These are phyloP conservation scores for Leccinum imitatum DNA, from an alignment of 768 basidiomycete genomes.

Conservation along the genomic window DNA sequence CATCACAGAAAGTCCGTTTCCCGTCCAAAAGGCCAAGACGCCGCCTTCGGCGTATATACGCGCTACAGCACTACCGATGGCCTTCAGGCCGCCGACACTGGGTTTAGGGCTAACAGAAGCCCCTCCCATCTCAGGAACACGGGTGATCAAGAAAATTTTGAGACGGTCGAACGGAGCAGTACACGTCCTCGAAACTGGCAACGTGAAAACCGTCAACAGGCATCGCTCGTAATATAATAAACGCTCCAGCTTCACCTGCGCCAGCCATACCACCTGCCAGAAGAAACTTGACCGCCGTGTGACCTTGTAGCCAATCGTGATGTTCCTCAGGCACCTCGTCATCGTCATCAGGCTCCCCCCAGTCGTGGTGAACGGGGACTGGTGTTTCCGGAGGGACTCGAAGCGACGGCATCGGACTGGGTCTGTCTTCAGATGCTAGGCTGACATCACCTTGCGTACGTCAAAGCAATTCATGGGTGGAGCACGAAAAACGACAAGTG, in stretches of 20 bases:
- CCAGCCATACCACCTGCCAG: slow-evolving; percentile 94
- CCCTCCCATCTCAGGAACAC: slow-evolving; percentile 71
- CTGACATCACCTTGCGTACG: slow-evolving; percentile 66
- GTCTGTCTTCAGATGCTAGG: slow-evolving; percentile 73
- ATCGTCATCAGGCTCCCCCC: slow-evolving; percentile 49
- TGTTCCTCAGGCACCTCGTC: slow-evolving; percentile 58
- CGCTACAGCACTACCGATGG: slow-evolving; percentile 68
- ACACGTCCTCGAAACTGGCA: slow-evolving; percentile 86
- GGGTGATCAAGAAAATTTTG: slow-evolving; percentile 94
- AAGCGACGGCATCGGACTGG: slow-evolving; percentile 35
- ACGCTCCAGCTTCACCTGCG: slow-evolving; percentile 68
- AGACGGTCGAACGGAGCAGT: slow-evolving; percentile 98
- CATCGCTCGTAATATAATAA: neutral
- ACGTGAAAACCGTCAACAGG: slow-evolving; percentile 5
- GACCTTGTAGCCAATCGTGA: slow-evolving; percentile 60
- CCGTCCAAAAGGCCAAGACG: slow-evolving; percentile 94
- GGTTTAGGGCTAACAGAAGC: slow-evolving; percentile 43
- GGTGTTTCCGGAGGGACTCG: slow-evolving; percentile 15
- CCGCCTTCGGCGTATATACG: slow-evolving; percentile 91
- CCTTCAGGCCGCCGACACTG: slow-evolving; percentile 52
- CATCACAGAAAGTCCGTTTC: slow-evolving; percentile 87
- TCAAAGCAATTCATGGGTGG: slow-evolving; percentile 24
- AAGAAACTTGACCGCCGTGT: slow-evolving; percentile 83
- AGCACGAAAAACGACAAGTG: slow-evolving; percentile 14
- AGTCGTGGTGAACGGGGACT: slow-evolving; percentile 29